Conservation (phyloP, 306 rosid genomes). For the Crotalaria pallida region DNA sequence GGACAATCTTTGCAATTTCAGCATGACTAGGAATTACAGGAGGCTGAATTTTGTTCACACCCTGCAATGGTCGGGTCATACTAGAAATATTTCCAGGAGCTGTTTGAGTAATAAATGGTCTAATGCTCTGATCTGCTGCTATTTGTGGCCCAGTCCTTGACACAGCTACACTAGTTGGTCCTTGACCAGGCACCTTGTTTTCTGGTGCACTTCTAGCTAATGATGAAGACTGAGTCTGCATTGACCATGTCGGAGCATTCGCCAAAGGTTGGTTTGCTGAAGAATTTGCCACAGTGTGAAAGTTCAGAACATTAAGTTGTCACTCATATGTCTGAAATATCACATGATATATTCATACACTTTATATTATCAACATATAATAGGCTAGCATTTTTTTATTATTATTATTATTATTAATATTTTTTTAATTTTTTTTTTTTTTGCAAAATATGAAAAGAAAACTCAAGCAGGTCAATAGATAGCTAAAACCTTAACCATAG, state of each 20-base stretch:
- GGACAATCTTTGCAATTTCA: constrained; percentile 77
- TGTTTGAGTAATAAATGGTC: constrained; percentile 56
- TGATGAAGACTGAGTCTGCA: constrained; percentile 58
- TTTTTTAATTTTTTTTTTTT: no score
- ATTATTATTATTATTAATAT: no score
- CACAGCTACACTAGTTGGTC: constrained; percentile 31
- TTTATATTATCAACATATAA: background rate
- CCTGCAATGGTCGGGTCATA: constrained; percentile 52
- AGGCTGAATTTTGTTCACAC: constrained; percentile 52
- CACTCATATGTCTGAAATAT: constrained; percentile 10
- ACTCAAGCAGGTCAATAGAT: background rate
- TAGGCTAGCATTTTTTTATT: background rate
- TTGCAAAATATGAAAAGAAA: background rate
- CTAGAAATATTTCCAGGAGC: constrained; percentile 54
- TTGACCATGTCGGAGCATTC: constrained; percentile 71
- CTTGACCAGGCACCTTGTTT: constrained; percentile 51
- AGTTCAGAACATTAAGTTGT: constrained; percentile 13
- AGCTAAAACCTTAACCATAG: background rate
- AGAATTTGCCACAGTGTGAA: constrained; percentile 42
- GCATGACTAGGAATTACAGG: constrained; percentile 59
- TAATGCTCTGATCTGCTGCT: constrained; percentile 55
- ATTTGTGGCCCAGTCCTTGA: constrained; percentile 43
- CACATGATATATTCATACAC: constrained; percentile 2
- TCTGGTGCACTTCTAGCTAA: constrained; percentile 59
- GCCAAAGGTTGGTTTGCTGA: constrained; percentile 37